A percentile compares a stretch with the other conserved stretches of the same genome.
Evolutionary conservation across 2,329 filamentous ascomycete species (phyloP).

Genomic region (Rachicladosporium sp.): DNA sequence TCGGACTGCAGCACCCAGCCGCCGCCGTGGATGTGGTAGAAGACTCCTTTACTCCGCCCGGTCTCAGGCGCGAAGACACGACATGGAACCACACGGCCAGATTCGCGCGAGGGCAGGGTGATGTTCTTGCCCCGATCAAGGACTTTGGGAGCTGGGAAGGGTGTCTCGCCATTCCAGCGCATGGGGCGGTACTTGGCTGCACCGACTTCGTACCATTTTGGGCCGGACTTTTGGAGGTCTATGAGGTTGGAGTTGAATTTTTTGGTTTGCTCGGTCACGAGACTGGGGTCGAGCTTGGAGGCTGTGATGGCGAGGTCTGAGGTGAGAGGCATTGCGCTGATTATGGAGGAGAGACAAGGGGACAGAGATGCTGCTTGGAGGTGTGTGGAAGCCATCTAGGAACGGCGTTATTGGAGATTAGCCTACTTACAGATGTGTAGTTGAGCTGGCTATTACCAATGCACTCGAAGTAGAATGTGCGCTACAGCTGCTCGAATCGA

Average conservation of each 20-base stretch:
- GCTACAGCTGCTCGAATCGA: no score
- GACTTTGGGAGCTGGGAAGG: conserved; percentile 35
- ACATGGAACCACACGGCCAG: conserved; percentile 38
- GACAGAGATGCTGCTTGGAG: no score
- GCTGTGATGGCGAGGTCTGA: conserved; percentile 30
- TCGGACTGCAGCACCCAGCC: conserved; percentile 35
- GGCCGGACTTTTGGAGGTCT: conserved; percentile 30
- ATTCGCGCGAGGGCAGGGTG: conserved; percentile 40
- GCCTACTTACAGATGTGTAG: no score
- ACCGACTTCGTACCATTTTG: conserved; percentile 44
- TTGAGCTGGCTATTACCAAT: no score
- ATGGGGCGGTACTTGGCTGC: conserved; percentile 43
- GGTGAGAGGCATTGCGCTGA: conserved; percentile 19
- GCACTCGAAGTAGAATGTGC: no score
- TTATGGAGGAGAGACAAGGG: no score
- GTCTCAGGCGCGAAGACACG: conserved; percentile 40
- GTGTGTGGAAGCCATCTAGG: no score
- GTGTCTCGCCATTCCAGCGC: conserved; percentile 41
- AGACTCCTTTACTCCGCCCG: conserved; percentile 28
- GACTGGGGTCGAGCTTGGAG: conserved; percentile 32
- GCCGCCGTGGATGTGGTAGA: conserved; percentile 44
- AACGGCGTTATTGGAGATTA: no score
- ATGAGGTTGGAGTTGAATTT: conserved; percentile 34
- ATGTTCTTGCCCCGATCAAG: conserved; percentile 36
- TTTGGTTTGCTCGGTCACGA: conserved; percentile 29